Evolutionary conservation across 2,329 filamentous ascomycete species (phyloP).

Genomic region (Dothistroma pini): DNA sequence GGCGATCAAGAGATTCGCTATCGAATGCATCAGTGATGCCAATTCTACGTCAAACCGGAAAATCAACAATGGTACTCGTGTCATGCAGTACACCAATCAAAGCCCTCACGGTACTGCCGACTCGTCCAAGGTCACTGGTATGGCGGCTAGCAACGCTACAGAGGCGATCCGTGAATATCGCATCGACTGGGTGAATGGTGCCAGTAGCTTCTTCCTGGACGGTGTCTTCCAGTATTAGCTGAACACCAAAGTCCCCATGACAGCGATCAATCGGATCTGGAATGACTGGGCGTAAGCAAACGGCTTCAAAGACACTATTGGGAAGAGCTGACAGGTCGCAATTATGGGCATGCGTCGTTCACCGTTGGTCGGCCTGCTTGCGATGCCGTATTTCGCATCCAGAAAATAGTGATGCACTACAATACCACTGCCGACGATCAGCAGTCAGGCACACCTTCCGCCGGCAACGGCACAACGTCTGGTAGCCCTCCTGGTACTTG

Average conservation of each 20-base stretch:
- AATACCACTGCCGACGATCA: constrained; percentile 2
- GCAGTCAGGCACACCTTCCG: not conserved
- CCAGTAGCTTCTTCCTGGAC: constrained; percentile 19
- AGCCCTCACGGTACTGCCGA: constrained; percentile 1
- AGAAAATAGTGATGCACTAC: constrained; percentile 24
- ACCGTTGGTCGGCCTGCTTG: constrained; percentile 17
- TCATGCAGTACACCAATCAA: constrained; percentile 20
- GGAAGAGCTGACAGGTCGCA: constrained; percentile 3
- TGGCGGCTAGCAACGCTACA: constrained; percentile 10
- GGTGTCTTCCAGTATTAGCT: constrained; percentile 10
- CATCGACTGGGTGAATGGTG: constrained; percentile 20
- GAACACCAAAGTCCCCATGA: not conserved
- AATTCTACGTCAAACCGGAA: constrained; percentile 14
- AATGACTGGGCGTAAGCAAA: constrained; percentile 23
- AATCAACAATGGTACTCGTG: constrained; percentile 6
- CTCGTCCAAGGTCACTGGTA: not conserved
- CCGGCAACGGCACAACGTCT: not conserved
- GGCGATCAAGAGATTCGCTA: constrained; percentile 23
- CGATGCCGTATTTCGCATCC: constrained; percentile 21
- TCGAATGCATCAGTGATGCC: constrained; percentile 24
- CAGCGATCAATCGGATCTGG: constrained; percentile 17
- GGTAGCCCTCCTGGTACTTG: not conserved
- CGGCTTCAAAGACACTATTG: not conserved
- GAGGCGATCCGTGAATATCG: constrained; percentile 13
- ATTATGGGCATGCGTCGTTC: constrained; percentile 20